Evolutionary conservation across 1,284 basidiomycete species (phyloP).

Genomic region (Trichosporon ovoides): DNA sequence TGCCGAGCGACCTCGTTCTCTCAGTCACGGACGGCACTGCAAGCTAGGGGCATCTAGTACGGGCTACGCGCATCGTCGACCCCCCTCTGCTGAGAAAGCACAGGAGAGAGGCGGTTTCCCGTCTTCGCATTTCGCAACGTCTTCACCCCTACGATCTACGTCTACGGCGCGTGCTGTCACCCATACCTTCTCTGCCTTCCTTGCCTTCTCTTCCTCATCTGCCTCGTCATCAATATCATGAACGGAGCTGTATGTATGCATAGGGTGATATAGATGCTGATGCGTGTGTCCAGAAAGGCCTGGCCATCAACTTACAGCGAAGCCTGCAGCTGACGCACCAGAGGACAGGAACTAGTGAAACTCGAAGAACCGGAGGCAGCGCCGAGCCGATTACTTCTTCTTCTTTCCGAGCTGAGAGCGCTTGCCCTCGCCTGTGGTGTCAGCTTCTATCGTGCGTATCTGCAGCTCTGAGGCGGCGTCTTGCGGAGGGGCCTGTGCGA

Average conservation of each 20-base stretch:
- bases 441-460: no score
- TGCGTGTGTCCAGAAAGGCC: neutral
- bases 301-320: neutral
- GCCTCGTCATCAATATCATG: neutral
- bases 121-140: no score
- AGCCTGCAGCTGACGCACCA: neutral
- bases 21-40: no score
- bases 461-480: neutral
- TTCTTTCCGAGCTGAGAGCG: conserved; percentile 13
- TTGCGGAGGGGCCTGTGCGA: no score
- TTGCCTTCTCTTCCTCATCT: no score
- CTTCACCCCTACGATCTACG: no score
- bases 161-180: neutral
- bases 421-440: conserved; percentile 15
- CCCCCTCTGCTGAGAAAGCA: no score
- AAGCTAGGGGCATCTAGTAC: no score
- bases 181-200: no score
- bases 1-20: no score
- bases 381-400: conserved; percentile 13
- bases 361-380: neutral
- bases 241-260: conserved; percentile 12
- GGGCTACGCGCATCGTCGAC: no score
- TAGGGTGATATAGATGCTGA: conserved; percentile 8
- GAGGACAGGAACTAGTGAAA: neutral
- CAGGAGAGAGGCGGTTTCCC: no score